phyloP scores from a whole-genome alignment of 1,139 yeast genomes.

The Ogataea hybrid region DNA sequence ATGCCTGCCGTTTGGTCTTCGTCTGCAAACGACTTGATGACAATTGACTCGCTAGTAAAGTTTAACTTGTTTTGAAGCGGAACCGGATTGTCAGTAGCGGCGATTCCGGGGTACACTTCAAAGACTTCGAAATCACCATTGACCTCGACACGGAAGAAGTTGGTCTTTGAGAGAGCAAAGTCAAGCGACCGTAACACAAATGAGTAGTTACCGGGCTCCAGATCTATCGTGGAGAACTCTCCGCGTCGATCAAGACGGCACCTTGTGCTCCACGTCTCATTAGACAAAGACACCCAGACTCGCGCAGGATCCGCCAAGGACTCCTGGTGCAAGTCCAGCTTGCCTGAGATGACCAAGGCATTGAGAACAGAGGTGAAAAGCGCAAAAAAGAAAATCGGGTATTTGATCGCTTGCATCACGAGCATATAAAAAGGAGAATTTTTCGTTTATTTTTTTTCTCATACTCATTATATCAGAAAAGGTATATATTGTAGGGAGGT shows the following conservation, averaged over 20 bases:
- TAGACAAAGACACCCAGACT: slow-evolving; percentile 6
- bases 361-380: neutral
- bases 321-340: slow-evolving; percentile 2
- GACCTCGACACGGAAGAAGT: slow-evolving; percentile 17
- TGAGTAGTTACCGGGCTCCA: slow-evolving; percentile 15
- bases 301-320: slow-evolving; percentile 18
- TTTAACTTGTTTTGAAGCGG: slow-evolving; percentile 9
- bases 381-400: neutral
- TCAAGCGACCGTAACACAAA: slow-evolving; percentile 21
- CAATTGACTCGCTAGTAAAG: slow-evolving; percentile 12
- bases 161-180: slow-evolving; percentile 17
- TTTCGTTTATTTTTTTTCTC: slow-evolving; percentile 20
- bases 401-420: neutral
- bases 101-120: slow-evolving; percentile 13
- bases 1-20: slow-evolving; percentile 9
- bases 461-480: slow-evolving; percentile 31
- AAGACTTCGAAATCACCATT: slow-evolving; percentile 11
- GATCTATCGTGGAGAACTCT: slow-evolving; percentile 11
- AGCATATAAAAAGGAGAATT: slow-evolving; percentile 5
- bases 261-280: slow-evolving; percentile 1
- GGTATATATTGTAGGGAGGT: slow-evolving; percentile 38
- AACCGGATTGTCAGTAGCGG: neutral
- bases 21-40: slow-evolving; percentile 18
- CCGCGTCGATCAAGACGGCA: slow-evolving; percentile 20
- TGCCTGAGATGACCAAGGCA: slow-evolving; percentile 3